Conservation (phyloP, 257 asterid species). For the Buddleja alternifolia region DNA sequence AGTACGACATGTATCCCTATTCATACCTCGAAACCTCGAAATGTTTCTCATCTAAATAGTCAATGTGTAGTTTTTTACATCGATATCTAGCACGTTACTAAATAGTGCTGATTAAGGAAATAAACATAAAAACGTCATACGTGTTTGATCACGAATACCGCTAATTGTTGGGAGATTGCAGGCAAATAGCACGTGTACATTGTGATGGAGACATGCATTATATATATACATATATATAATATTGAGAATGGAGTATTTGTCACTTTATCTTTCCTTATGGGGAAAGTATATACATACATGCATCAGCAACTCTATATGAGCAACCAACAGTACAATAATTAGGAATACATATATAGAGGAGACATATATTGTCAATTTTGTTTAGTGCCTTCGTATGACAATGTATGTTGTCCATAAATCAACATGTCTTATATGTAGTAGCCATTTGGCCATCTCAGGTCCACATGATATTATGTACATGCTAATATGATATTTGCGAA, state of each 20-base stretch:
- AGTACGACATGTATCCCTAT: no score
- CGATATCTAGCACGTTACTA: neutral
- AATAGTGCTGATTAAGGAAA: neutral
- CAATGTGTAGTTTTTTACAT: neutral
- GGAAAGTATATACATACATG: constrained; percentile 35
- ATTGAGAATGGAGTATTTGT: neutral
- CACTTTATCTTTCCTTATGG: constrained; percentile 39
- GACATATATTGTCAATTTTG: neutral
- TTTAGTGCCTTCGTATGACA: neutral
- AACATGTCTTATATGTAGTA: neutral
- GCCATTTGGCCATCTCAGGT: constrained; percentile 3
- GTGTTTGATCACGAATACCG: constrained; percentile 36
- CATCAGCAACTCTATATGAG: constrained; percentile 19
- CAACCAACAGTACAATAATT: neutral
- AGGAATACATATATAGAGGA: neutral
- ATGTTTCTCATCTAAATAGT: neutral
- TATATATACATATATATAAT: constrained; percentile 22
- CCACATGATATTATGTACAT: no score
- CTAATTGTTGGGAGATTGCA: constrained; percentile 34
- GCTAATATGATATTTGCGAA: no score
- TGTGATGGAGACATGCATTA: constrained; percentile 34
- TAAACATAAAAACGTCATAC: constrained; percentile 23
- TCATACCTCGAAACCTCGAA: no score
- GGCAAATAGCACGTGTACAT: constrained; percentile 40
- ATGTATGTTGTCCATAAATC: neutral